phyloP scores from a whole-genome alignment of 441 rosid species.

The Raphanus hybrid region DNA sequence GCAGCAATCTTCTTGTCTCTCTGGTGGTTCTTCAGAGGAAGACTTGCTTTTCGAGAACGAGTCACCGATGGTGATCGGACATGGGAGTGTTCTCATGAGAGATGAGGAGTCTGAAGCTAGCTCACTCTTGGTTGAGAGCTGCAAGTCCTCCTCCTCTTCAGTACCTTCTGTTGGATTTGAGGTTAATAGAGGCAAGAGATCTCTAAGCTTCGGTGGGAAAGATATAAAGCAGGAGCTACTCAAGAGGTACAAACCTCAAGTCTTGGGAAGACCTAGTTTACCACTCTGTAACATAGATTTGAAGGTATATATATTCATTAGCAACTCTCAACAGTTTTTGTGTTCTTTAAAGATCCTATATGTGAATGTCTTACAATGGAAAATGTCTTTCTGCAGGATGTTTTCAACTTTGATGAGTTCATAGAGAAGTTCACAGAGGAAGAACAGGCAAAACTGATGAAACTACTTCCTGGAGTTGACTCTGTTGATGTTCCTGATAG shows the following conservation, averaged over 20 bases:
- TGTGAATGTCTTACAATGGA: background rate
- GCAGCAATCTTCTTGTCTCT: slow-evolving; percentile 85
- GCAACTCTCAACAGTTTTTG: slow-evolving; percentile 11
- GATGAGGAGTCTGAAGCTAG: slow-evolving; percentile 99
- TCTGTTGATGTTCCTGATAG: slow-evolving; percentile 60
- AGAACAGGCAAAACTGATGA: slow-evolving; percentile 81
- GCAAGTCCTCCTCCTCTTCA: slow-evolving; percentile 38
- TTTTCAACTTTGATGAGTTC: slow-evolving; percentile 84
- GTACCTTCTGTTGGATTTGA: slow-evolving; percentile 22
- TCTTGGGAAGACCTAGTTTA: slow-evolving; percentile 61
- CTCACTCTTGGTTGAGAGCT: slow-evolving; percentile 81
- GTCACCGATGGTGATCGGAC: slow-evolving; percentile 93
- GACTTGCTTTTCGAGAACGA: slow-evolving; percentile 89
- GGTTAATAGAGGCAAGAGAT: background rate
- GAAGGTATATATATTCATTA: slow-evolving; percentile 53
- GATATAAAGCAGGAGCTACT: slow-evolving; percentile 53
- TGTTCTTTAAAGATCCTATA: background rate
- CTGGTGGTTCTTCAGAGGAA: slow-evolving; percentile 84
- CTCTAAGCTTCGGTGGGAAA: slow-evolving; percentile 35
- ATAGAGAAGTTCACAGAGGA: slow-evolving; percentile 62
- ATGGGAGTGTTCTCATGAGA: slow-evolving; percentile 93
- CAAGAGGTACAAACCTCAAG: slow-evolving; percentile 65
- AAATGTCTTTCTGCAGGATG: slow-evolving; percentile 51
- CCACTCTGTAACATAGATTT: slow-evolving; percentile 72
- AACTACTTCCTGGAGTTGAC: slow-evolving; percentile 73